A percentile compares a stretch with the other conserved stretches of the same genome.
Evolutionary conservation across 2,329 filamentous ascomycete genomes (phyloP).

Genomic region (Aspergillus piperis): DNA sequence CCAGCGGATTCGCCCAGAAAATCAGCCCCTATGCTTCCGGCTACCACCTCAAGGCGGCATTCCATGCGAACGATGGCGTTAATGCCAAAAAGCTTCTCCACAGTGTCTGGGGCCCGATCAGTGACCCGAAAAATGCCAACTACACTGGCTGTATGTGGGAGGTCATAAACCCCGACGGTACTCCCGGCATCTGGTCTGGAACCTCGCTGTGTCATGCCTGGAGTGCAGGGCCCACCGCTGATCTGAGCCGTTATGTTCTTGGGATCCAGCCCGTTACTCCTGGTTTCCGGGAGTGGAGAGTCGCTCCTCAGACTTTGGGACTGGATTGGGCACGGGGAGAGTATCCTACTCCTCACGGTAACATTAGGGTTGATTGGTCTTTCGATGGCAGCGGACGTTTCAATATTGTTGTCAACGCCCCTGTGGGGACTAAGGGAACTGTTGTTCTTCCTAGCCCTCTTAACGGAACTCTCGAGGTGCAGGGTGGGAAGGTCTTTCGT

Average conservation of each 20-base stretch:
- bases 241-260: slow-evolving; percentile 33
- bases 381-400: slow-evolving; percentile 1
- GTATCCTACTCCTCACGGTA: slow-evolving; percentile 7
- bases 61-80: slow-evolving; percentile 11
- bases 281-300: slow-evolving; percentile 21
- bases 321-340: slow-evolving; percentile 20
- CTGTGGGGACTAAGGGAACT: slow-evolving; percentile 10
- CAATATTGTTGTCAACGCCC: slow-evolving; percentile 8
- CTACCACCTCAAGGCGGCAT: slow-evolving; percentile 16
- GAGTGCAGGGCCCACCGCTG: slow-evolving; percentile 36
- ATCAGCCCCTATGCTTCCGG: slow-evolving; percentile 17
- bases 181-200: slow-evolving; percentile 16
- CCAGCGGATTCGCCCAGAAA: slow-evolving; percentile 13
- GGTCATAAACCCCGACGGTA: slow-evolving; percentile 8
- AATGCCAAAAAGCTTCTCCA: slow-evolving; percentile 9
- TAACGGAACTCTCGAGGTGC: neutral
- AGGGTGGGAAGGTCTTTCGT: neutral
- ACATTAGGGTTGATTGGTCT: slow-evolving; percentile 9
- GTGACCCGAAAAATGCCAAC: slow-evolving; percentile 12
- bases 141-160: slow-evolving; percentile 21
- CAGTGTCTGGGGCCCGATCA: slow-evolving; percentile 16
- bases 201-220: slow-evolving; percentile 41
- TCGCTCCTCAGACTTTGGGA: slow-evolving; percentile 23
- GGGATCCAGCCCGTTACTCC: slow-evolving; percentile 24
- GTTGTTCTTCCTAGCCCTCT: slow-evolving; percentile 6